phyloP scores from a whole-genome alignment of 352 stramenopile genomes.

The Phytopythium kandeliae region DNA sequence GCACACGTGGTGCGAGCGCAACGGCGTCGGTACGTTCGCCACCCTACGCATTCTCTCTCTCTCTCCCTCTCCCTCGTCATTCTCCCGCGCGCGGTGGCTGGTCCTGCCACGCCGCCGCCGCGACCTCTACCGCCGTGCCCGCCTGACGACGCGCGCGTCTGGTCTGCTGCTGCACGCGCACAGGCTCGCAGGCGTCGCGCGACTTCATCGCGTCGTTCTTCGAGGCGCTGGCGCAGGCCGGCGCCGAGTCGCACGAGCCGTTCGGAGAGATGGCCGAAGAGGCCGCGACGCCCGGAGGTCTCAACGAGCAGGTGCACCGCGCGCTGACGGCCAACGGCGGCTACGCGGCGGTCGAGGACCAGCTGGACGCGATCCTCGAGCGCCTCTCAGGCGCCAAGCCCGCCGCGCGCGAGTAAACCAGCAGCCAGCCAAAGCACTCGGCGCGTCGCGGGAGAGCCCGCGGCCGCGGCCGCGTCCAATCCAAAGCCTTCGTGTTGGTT shows the following conservation, averaged over 20 bases:
- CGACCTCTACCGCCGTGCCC: too few relatives aligned
- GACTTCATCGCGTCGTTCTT: slow-evolving; percentile 85
- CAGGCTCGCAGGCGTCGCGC: slow-evolving; percentile 61
- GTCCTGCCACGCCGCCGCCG: too few relatives aligned
- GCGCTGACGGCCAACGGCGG: slow-evolving; percentile 54
- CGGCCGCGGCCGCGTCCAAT: neutral
- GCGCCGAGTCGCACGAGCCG: slow-evolving; percentile 56
- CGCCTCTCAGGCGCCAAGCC: slow-evolving; percentile 65
- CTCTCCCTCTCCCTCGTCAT: too few relatives aligned
- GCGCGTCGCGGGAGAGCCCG: too few relatives aligned
- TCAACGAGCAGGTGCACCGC: slow-evolving; percentile 84
- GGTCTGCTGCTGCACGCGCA: neutral
- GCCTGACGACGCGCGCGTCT: too few relatives aligned
- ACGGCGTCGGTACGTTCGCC: slow-evolving; percentile 67
- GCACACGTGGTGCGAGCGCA: slow-evolving; percentile 83
- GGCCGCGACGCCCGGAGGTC: slow-evolving; percentile 66
- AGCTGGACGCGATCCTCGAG: slow-evolving; percentile 81
- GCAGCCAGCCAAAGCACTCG: too few relatives aligned
- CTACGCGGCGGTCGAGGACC: slow-evolving; percentile 77
- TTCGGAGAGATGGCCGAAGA: slow-evolving; percentile 86
- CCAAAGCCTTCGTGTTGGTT: neutral
- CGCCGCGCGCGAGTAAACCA: slow-evolving; percentile 44
- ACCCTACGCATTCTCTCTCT: too few relatives aligned
- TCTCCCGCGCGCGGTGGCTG: too few relatives aligned
- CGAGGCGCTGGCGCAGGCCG: slow-evolving; percentile 67